Evolutionary conservation across 768 basidiomycete genomes (phyloP).

Genomic region (Auriscalpium orientale): DNA sequence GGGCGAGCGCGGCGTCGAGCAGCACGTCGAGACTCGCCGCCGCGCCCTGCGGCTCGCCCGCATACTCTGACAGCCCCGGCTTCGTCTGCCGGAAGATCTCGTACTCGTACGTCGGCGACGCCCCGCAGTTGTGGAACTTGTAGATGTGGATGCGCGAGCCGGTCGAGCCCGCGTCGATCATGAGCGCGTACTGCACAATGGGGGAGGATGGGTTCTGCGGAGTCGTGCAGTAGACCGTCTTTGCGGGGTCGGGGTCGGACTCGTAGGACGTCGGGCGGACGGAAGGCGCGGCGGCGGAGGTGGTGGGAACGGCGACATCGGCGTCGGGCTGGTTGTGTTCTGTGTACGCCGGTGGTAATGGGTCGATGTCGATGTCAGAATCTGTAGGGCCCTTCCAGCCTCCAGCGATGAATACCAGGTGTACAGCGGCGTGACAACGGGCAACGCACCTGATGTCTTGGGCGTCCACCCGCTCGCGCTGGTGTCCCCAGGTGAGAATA

Average conservation of each 20-base stretch:
- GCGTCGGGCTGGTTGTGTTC: neutral
- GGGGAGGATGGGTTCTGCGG: slow-evolving; percentile 42
- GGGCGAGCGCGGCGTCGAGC: slow-evolving; percentile 69
- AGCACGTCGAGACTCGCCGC: slow-evolving; percentile 74
- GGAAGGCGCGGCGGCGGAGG: neutral
- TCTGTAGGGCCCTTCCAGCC: neutral
- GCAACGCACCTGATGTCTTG: too few relatives aligned
- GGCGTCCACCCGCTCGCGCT: too few relatives aligned
- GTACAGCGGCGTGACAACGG: too few relatives aligned
- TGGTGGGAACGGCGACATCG: neutral
- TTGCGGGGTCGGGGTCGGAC: slow-evolving; percentile 64
- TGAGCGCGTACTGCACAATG: slow-evolving; percentile 87
- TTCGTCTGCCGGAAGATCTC: slow-evolving; percentile 83
- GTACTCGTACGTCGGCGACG: slow-evolving; percentile 78
- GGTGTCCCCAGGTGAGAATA: slow-evolving; percentile 49
- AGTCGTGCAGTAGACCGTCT: slow-evolving; percentile 63
- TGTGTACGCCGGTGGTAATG: neutral
- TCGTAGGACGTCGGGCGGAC: slow-evolving; percentile 49
- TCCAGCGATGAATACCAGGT: too few relatives aligned
- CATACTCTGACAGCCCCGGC: slow-evolving; percentile 70
- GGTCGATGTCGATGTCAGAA: neutral
- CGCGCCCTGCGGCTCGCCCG: slow-evolving; percentile 53
- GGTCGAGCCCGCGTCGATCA: slow-evolving; percentile 97
- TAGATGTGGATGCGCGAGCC: slow-evolving; percentile 97
- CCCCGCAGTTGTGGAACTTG: slow-evolving; percentile 90